Base-by-base conservation (phyloP, 352 stramenopile species). In the Pythium sukuiense region DNA sequence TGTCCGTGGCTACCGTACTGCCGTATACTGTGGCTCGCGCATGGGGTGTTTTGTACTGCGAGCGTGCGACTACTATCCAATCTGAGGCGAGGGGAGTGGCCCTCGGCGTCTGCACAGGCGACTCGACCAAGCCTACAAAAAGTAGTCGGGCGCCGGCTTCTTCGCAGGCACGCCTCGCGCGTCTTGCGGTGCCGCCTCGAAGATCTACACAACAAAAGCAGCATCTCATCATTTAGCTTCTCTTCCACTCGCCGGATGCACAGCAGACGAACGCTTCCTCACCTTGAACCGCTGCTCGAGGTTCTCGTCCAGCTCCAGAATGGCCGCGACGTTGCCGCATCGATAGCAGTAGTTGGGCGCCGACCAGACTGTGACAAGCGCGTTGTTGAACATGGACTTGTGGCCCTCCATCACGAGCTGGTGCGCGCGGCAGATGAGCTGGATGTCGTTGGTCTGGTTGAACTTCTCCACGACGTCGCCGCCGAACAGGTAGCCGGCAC, bases 331-430 rank as follows among this genome's bases (percentile, higher is more conserved):
- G 73, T 99, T 99, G 29, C 97, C 97, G 70, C 97, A 99, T 63
- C 97, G 85, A 80, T 99, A 99, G 72, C 97, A 99, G 77, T 99
- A 99, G 77, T 99, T 99, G 24, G 97, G 97, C n/a, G 97, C 97
- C 55, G 90, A 98, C 96, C 96, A 99, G 33, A 99, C 96, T 14
- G 97, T 99, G 30, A 99, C 97, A 54, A 99, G 83, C n/a, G 85
- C 85, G 60, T 95, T 96, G 82, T 99, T 96, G 77, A 99, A 99
- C 95, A 99, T 99, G 58, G 84, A 94, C 69, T 96, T 94, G 76
- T 95, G 83, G 9, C 87, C 87, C 60, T 96, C 87, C 87, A 93
- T 93, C 53, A 97, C 96, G 16, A 99, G 80, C 81, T 99, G 97
- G 92, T 99, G 98, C 26, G 97, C 97, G 67, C 97, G 85, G 58